These are phyloP conservation scores for Pseudotsuga menziesii DNA, from an alignment of 75 land plant genomes.

Conservation along the genomic window DNA sequence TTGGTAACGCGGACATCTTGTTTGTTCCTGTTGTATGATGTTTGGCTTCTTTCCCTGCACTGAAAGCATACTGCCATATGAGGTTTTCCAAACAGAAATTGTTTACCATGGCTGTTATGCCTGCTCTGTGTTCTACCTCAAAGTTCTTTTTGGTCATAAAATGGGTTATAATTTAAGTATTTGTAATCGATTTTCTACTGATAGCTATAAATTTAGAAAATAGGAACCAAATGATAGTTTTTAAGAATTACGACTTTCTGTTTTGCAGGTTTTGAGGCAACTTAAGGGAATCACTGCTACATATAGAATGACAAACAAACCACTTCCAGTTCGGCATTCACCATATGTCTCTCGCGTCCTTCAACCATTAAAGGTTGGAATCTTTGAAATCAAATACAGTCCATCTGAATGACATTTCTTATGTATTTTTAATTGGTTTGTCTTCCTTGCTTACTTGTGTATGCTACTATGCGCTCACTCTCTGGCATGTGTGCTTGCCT, in stretches of 20 bases:
- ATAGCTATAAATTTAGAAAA: too few relatives aligned
- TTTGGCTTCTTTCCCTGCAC: too few relatives aligned
- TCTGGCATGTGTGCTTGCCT: neutral
- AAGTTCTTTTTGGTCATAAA: too few relatives aligned
- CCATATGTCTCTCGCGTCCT: slow-evolving; percentile 74
- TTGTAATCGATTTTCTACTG: too few relatives aligned
- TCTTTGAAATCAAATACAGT: neutral
- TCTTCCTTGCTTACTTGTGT: neutral
- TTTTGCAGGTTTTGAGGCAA: slow-evolving; percentile 79
- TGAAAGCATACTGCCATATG: too few relatives aligned
- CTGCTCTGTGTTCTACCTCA: neutral
- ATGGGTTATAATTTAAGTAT: too few relatives aligned
- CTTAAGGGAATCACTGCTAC: slow-evolving; percentile 87
- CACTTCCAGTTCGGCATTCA: slow-evolving; percentile 85
- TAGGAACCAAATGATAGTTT: too few relatives aligned
- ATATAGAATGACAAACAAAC: slow-evolving; percentile 89
- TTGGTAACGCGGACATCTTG: too few relatives aligned
- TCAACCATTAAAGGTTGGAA: slow-evolving; percentile 74
- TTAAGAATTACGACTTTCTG: neutral
- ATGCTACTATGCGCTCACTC: too few relatives aligned
- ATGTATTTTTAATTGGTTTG: neutral
- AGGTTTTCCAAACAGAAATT: neutral
- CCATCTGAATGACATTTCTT: slow-evolving; percentile 1
- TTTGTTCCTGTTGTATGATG: too few relatives aligned
- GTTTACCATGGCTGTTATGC: neutral